Conservation (phyloP, 2,329 filamentous ascomycete species). For the Colletotrichum endophyticum region DNA sequence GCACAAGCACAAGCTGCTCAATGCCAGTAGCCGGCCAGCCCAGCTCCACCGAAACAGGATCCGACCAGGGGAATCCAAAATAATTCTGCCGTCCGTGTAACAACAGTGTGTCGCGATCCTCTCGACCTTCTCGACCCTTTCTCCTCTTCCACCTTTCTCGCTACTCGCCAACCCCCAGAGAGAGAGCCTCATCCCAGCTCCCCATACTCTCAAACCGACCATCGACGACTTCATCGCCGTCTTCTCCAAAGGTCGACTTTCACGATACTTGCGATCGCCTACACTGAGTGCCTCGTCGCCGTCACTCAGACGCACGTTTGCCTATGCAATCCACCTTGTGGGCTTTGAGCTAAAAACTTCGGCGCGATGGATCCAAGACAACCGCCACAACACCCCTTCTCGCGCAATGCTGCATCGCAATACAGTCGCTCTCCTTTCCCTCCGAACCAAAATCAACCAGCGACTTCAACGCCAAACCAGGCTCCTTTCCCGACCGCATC, state of each 20-base stretch:
- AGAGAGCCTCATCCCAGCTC: background rate
- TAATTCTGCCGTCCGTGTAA: constrained; percentile 23
- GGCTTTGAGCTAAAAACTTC: constrained; percentile 38
- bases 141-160: background rate
- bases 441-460: background rate
- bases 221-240: background rate
- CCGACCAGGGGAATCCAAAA: constrained; percentile 21
- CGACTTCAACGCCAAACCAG: constrained; percentile 18
- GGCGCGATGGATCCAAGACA: constrained; percentile 38
- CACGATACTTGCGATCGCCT: constrained; percentile 9
- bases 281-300: background rate
- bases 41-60: constrained; percentile 16
- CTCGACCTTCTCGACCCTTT: background rate
- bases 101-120: constrained; percentile 22
- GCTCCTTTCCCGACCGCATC: constrained; percentile 20
- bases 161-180: background rate
- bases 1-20: constrained; percentile 12
- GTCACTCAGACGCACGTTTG: constrained; percentile 15
- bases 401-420: constrained; percentile 28
- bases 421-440: constrained; percentile 33
- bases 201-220: background rate
- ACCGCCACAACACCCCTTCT: constrained; percentile 35
- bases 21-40: constrained; percentile 10
- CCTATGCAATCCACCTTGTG: background rate
- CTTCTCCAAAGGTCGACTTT: background rate